Evolutionary conservation across 1,139 yeast genomes (phyloP).

Genomic region (Hemisphaericaspora xylanilytica): DNA sequence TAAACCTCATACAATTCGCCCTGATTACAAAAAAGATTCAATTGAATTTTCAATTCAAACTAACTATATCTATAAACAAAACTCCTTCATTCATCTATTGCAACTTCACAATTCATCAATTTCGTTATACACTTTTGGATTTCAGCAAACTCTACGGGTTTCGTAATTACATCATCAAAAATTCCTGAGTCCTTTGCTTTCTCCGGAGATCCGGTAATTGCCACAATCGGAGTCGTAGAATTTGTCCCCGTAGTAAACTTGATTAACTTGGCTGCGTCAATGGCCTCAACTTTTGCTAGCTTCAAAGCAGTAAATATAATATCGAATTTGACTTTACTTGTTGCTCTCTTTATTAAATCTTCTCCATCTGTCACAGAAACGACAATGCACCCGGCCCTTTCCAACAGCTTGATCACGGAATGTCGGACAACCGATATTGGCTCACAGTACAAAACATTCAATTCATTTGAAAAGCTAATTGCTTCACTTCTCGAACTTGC

Average conservation of each 20-base stretch:
- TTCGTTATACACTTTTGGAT: constrained; percentile 25
- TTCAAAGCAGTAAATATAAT: constrained; percentile 74
- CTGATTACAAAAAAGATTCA: no score
- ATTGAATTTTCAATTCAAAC: no score
- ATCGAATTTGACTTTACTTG: constrained; percentile 83
- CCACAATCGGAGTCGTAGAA: constrained; percentile 73
- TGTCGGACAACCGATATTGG: constrained; percentile 82
- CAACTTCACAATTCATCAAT: constrained; percentile 28
- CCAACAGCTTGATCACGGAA: constrained; percentile 62
- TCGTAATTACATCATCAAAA: constrained; percentile 72
- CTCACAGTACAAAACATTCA: constrained; percentile 81
- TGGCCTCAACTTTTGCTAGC: constrained; percentile 63
- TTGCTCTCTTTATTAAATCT: constrained; percentile 76
- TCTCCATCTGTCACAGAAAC: constrained; percentile 79
- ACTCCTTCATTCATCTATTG: constrained; percentile 11
- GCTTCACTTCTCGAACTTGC: constrained; percentile 41
- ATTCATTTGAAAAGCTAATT: constrained; percentile 18
- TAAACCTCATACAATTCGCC: no score
- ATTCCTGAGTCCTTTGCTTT: constrained; percentile 60
- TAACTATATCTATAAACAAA: no score
- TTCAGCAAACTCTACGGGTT: constrained; percentile 55
- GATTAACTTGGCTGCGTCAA: constrained; percentile 76
- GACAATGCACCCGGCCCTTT: constrained; percentile 75
- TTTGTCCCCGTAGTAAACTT: constrained; percentile 76
- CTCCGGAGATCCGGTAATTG: constrained; percentile 68